Percentiles rank a stretch among this genome's conserved stretches.
These are phyloP conservation scores for Herpotrichia juniperi DNA, from an alignment of 2,329 filamentous ascomycete genomes.

Conservation along the genomic window DNA sequence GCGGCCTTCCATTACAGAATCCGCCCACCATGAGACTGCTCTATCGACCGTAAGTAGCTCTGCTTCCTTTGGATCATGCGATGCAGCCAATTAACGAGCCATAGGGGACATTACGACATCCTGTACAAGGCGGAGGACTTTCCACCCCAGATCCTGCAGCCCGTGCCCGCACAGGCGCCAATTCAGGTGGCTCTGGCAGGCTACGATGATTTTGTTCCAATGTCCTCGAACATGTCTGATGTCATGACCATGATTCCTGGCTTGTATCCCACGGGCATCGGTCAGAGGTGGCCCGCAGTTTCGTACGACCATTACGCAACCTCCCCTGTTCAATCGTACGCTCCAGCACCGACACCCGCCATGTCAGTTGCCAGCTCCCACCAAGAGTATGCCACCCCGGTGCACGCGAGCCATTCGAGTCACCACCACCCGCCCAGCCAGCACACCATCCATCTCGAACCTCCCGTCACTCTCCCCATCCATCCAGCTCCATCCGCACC, in stretches of 20 bases:
- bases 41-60: constrained; percentile 65
- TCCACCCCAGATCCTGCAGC: constrained; percentile 32
- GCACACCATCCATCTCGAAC: constrained; percentile 40
- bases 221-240: constrained; percentile 38
- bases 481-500: constrained; percentile 29
- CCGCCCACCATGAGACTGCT: constrained; percentile 71
- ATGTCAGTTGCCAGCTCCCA: constrained; percentile 34
- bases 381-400: constrained; percentile 41
- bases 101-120: constrained; percentile 88
- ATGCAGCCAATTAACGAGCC: constrained; percentile 23
- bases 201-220: constrained; percentile 50
- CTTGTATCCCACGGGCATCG: constrained; percentile 48
- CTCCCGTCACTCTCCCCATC: constrained; percentile 39
- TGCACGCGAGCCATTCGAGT: constrained; percentile 29
- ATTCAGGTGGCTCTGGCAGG: constrained; percentile 44
- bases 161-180: constrained; percentile 33
- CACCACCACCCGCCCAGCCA: constrained; percentile 23
- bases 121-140: constrained; percentile 74
- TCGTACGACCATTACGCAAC: constrained; percentile 44
- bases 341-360: constrained; percentile 33
- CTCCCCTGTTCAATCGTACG: constrained; percentile 41
- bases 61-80: neutral
- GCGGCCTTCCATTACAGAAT: constrained; percentile 50
- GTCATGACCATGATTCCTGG: constrained; percentile 53
- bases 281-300: constrained; percentile 39